Evolutionary conservation across 768 basidiomycete genomes (phyloP).

Genomic region (Galerina sulciceps): DNA sequence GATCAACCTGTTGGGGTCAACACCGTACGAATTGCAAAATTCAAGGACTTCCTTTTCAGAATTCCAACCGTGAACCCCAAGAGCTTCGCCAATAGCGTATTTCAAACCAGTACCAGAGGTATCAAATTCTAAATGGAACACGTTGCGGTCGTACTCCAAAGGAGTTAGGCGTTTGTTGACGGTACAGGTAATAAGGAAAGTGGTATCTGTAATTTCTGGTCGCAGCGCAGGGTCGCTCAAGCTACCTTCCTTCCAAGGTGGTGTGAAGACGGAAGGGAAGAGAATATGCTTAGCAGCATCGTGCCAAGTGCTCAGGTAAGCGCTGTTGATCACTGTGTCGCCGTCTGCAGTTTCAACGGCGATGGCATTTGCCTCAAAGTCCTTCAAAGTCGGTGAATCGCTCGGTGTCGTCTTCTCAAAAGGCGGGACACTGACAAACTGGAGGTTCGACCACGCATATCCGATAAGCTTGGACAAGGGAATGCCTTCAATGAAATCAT

Average conservation of each 20-base stretch:
- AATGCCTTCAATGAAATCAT: slow-evolving; percentile 50
- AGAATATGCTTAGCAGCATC: slow-evolving; percentile 87
- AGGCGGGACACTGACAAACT: slow-evolving; percentile 48
- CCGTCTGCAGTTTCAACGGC: slow-evolving; percentile 63
- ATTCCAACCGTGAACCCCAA: slow-evolving; percentile 98
- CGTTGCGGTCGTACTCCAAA: slow-evolving; percentile 94
- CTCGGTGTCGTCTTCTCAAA: slow-evolving; percentile 21
- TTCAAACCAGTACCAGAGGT: slow-evolving; percentile 90
- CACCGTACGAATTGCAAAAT: slow-evolving; percentile 92
- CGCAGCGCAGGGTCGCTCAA: slow-evolving; percentile 73
- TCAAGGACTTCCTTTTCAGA: slow-evolving; percentile 85
- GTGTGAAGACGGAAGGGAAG: slow-evolving; percentile 81
- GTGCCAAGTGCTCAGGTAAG: slow-evolving; percentile 75
- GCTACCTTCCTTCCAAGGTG: slow-evolving; percentile 46
- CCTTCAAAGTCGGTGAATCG: slow-evolving; percentile 43
- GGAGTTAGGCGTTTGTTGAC: slow-evolving; percentile 97
- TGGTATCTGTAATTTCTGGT: slow-evolving; percentile 87
- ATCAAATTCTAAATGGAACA: slow-evolving; percentile 98
- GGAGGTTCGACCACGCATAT: slow-evolving; percentile 70
- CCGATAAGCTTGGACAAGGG: slow-evolving; percentile 57
- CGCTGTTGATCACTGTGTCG: slow-evolving; percentile 62
- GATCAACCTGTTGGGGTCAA: slow-evolving; percentile 78
- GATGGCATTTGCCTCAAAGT: slow-evolving; percentile 77
- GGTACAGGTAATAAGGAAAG: slow-evolving; percentile 90
- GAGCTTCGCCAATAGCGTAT: slow-evolving; percentile 95